Evolutionary conservation across 352 stramenopile genomes (phyloP), one percentile per base, ranked within the genome.

Genomic region (Blastocystis sp.): DNA sequence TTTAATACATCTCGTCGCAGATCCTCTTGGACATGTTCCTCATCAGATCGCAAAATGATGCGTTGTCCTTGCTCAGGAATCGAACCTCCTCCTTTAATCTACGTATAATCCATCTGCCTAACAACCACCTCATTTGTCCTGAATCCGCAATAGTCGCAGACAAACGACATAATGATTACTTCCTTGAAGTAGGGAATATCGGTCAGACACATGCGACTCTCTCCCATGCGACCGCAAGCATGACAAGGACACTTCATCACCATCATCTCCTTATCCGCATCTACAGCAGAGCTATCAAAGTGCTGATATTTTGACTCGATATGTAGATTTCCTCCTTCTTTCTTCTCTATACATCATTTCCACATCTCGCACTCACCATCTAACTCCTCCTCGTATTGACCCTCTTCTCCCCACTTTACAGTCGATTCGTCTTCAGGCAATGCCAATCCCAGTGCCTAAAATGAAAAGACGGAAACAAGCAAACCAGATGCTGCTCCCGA

Each of bases 181-280:
- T 95, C 92, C 91, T 97, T 97, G 91, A 98, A 98, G 90, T 97
- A 94, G 43, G 95, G 95, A 90, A 98, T 96, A 90, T 97, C 92
- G n/a, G 94, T 96, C 62, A 96, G 91, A 89, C 94, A 97, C 92
- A 97, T 97, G 55, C 92, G 92, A 26, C 93, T 95, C 76, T 94
- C 91, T 15, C 93, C 92, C 8, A 91, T 90, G 26, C 90, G 89
- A 53, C 91, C 89, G 89, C 95, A 98, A 45, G 92, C 90, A 41
- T 94, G 94, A 88, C 95, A 98, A 84, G 93, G 77, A 0, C 91
- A 91, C 13, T 93, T 91, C 90, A 98, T 95, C 89, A 93, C 93
- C 43, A 96, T 93, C 18, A 95, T 92, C n/a, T 87, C 76, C 54
- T 87, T 87, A 43, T 87, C 76, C 0, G 45, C 54, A 29, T 87